A percentile compares a stretch with the other conserved stretches of the same genome.
phyloP scores from a whole-genome alignment of 2,329 filamentous ascomycete genomes.

The Aspergillus sp. region DNA sequence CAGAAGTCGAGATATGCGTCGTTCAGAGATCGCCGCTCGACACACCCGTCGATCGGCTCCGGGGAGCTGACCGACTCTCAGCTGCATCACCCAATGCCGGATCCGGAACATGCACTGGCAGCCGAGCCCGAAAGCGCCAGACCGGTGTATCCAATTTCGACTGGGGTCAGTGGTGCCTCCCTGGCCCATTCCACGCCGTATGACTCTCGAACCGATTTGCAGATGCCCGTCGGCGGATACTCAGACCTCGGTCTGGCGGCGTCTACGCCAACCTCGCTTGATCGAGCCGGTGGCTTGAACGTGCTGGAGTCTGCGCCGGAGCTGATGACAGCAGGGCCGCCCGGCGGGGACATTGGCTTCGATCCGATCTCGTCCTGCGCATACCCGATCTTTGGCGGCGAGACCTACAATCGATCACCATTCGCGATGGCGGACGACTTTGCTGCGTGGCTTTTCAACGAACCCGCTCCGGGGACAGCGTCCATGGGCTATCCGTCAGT shows the following conservation, averaged over 20 bases:
- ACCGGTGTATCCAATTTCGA: slow-evolving; percentile 11
- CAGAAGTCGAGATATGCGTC: slow-evolving; percentile 12
- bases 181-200: slow-evolving; percentile 12
- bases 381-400: slow-evolving; percentile 78
- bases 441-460: slow-evolving; percentile 74
- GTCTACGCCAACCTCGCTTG: slow-evolving; percentile 17
- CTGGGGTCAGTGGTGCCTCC: slow-evolving; percentile 10
- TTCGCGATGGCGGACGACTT: slow-evolving; percentile 84
- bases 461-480: slow-evolving; percentile 47
- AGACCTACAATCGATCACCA: slow-evolving; percentile 75
- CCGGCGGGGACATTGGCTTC: slow-evolving; percentile 19
- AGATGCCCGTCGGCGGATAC: slow-evolving; percentile 13
- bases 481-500: slow-evolving; percentile 39
- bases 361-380: slow-evolving; percentile 36
- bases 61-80: slow-evolving; percentile 9
- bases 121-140: slow-evolving; percentile 8
- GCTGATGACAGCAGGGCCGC: slow-evolving; percentile 15
- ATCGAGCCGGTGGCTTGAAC: slow-evolving; percentile 16
- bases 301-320: slow-evolving; percentile 16
- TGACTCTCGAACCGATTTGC: slow-evolving; percentile 7
- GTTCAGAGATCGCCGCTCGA: slow-evolving; percentile 6
- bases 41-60: slow-evolving; percentile 9
- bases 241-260: slow-evolving; percentile 13
- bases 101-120: slow-evolving; percentile 5
- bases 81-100: slow-evolving; percentile 6